Evolutionary conservation across 2,329 filamentous ascomycete genomes (phyloP).

Genomic region (Penicillium aurantiogriseum): DNA sequence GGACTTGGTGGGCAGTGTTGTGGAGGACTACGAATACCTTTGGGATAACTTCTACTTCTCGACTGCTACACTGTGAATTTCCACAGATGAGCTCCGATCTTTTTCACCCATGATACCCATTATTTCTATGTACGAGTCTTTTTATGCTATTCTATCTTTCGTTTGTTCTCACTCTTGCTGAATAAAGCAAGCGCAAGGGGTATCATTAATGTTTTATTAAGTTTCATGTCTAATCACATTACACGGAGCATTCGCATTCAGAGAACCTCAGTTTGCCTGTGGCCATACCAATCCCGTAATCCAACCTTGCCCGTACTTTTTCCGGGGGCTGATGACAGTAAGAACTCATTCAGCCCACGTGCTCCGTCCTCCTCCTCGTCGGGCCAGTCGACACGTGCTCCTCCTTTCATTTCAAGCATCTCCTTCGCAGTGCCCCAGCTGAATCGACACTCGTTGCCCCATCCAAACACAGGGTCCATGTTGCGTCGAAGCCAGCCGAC

Average conservation of each 20-base stretch:
- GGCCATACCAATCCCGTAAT: slow-evolving; percentile 77
- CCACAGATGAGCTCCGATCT: slow-evolving; percentile 2
- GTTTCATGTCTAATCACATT: slow-evolving; percentile 19
- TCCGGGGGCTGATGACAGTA: slow-evolving; percentile 46
- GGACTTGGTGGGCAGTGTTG: slow-evolving; percentile 75
- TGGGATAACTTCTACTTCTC: slow-evolving; percentile 98
- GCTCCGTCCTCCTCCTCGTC: slow-evolving; percentile 64
- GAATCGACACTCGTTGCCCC: slow-evolving; percentile 89
- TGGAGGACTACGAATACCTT: slow-evolving; percentile 95
- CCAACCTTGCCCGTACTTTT: slow-evolving; percentile 63
- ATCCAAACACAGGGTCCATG: slow-evolving; percentile 92
- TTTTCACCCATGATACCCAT: slow-evolving; percentile 24
- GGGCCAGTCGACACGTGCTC: slow-evolving; percentile 81
- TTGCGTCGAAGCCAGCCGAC: slow-evolving; percentile 77
- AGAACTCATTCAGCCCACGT: slow-evolving; percentile 74
- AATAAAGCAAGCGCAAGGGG: slow-evolving; percentile 14
- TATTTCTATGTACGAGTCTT: slow-evolving; percentile 11
- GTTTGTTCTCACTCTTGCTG: slow-evolving; percentile 16
- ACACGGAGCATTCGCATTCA: slow-evolving; percentile 40
- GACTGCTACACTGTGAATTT: slow-evolving; percentile 53
- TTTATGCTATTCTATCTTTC: slow-evolving; percentile 11
- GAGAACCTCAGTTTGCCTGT: slow-evolving; percentile 67
- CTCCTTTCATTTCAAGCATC: slow-evolving; percentile 75
- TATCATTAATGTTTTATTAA: slow-evolving; percentile 29
- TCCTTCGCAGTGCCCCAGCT: slow-evolving; percentile 96